Evolutionary conservation across 495 filamentous ascomycete genomes (phyloP), one percentile per base, ranked within the genome.

Genomic region (Trypethelium eluteriae): DNA sequence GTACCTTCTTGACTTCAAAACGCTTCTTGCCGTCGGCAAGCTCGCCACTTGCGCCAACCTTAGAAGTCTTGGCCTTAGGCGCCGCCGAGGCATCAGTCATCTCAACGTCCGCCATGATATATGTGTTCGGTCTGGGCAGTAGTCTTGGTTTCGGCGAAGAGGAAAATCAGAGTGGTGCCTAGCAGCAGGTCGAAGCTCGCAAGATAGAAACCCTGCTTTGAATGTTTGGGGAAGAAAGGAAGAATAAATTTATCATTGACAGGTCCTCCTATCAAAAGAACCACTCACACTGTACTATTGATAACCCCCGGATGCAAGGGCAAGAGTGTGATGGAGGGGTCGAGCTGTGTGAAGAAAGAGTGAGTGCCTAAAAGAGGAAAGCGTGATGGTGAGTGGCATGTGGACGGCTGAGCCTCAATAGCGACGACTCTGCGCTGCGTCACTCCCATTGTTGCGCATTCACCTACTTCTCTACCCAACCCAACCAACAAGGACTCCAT

Each of bases 1-100:
- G 63, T 79, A 96, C 93, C 88, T 98, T 98, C 81, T 98, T 98
- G 63, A 98, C 95, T 75, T 98, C 94, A 73, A 98, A 98, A 41
- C 89, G 85, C 78, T 96, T 94, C 84, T 96, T 97, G 50, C 83
- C 88, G 64, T 92, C 89, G 32, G 83, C 83, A 49, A 76, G 76
- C 34, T 85, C 84, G 16, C 71, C 75, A 61, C 80, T 75, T 47
- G 72, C 74, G 44, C 72, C 76, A 63, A 78, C 77, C 74, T 85
- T 86, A 63, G 84, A 81, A n/a, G 76, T 74, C 64, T 85, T 84
- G 53, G 80, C 76, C 67, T 74, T 75, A 4, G 80, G 74, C 53
- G 75, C 72, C 32, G 76, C 75, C n/a, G 86, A 82, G 47, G 88
- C 90, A 78, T 98, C 94, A 64, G 90, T 87, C 95, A 98, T 98